Conservation (phyloP, 768 basidiomycete genomes). For the Phanerodontia chrysosporium region DNA sequence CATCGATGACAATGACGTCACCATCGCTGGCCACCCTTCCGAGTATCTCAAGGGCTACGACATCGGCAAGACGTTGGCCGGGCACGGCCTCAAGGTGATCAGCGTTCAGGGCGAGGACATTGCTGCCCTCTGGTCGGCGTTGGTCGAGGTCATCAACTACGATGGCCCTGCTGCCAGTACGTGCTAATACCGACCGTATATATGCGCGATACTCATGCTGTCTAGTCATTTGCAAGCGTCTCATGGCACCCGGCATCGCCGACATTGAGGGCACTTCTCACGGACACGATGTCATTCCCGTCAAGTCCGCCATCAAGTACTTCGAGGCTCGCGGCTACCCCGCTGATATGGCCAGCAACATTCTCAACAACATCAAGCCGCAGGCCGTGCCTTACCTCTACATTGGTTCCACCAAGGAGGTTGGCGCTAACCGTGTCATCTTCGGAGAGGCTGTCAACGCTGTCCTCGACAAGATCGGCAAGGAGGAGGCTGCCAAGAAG, state of each 20-base stretch:
- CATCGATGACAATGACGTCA: constrained; percentile 90
- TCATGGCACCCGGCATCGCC: constrained; percentile 45
- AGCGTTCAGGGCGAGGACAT: constrained; percentile 75
- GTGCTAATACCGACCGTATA: constrained; percentile 12
- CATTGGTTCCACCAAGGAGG: constrained; percentile 67
- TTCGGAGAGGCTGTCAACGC: constrained; percentile 83
- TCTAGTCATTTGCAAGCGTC: constrained; percentile 62
- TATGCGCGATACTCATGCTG: not conserved
- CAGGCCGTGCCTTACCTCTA: constrained; percentile 52
- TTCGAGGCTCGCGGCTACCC: constrained; percentile 59
- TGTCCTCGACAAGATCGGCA: constrained; percentile 70
- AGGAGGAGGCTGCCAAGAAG: constrained; percentile 72
- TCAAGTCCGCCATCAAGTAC: constrained; percentile 76
- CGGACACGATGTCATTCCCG: constrained; percentile 83
- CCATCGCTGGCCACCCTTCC: constrained; percentile 88
- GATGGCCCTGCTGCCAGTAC: constrained; percentile 77
- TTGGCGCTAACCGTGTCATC: constrained; percentile 75
- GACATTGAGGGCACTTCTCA: constrained; percentile 77
- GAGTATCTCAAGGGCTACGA: constrained; percentile 80
- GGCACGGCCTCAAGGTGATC: constrained; percentile 78
- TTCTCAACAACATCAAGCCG: constrained; percentile 67
- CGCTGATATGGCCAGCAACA: constrained; percentile 38
- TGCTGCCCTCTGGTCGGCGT: constrained; percentile 68
- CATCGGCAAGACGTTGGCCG: constrained; percentile 64
- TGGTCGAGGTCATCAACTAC: constrained; percentile 50